Percentiles rank a stretch among this genome's conserved stretches.
phyloP scores from a whole-genome alignment of 257 asterid genomes.

The Penstemon davidsonii region DNA sequence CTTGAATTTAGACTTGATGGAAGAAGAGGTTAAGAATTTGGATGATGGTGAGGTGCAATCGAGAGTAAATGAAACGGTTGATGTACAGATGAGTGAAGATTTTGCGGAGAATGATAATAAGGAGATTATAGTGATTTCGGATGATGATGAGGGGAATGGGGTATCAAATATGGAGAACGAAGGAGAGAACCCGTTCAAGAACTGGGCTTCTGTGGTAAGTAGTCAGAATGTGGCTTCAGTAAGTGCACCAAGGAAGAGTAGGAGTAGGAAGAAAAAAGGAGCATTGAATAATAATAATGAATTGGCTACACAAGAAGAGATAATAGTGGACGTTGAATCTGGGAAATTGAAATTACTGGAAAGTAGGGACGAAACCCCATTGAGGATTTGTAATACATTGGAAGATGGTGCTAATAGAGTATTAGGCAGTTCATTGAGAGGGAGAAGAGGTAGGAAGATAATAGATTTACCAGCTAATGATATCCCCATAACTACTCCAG shows the following conservation, averaged over 20 bases:
- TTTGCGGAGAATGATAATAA: constrained; percentile 31
- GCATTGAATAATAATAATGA: constrained; percentile 27
- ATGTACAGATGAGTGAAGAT: constrained; percentile 29
- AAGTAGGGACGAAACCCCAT: constrained; percentile 27
- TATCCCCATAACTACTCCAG: constrained; percentile 36
- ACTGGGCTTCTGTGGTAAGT: constrained; percentile 28
- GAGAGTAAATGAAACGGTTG: constrained; percentile 27
- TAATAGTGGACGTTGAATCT: constrained; percentile 25
- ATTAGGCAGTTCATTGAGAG: constrained; percentile 33
- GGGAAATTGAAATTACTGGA: constrained; percentile 28
- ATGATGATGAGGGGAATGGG: constrained; percentile 24
- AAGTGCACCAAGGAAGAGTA: constrained; percentile 39
- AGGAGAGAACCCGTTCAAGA: constrained; percentile 29
- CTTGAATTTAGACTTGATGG: constrained; percentile 71
- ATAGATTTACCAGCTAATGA: constrained; percentile 34
- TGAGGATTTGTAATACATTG: constrained; percentile 20
- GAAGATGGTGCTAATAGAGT: constrained; percentile 31
- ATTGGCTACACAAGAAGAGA: constrained; percentile 38
- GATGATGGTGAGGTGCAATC: constrained; percentile 31
- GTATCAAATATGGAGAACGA: constrained; percentile 22
- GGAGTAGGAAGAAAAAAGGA: constrained; percentile 63
- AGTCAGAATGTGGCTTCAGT: constrained; percentile 36
- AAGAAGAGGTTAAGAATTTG: constrained; percentile 47
- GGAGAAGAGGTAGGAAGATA: constrained; percentile 62
- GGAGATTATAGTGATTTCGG: constrained; percentile 23